Conservation (phyloP, 371 early-diverging fungal species). For the Zychaea mexicana region DNA sequence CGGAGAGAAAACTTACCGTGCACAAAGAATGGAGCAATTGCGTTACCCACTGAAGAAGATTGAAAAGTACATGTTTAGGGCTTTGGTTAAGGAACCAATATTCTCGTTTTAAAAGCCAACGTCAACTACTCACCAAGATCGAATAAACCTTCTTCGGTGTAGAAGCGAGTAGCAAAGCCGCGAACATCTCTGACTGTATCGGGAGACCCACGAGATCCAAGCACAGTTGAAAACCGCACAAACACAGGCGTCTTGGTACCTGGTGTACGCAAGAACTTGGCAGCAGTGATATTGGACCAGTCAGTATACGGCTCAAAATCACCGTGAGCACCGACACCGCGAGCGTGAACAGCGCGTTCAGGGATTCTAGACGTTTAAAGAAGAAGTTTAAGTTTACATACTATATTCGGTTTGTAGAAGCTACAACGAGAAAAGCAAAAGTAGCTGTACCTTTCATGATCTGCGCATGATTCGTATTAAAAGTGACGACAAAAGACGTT, state of each 20-base stretch:
- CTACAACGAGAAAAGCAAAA: not conserved
- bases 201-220: constrained; percentile 53
- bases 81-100: no score
- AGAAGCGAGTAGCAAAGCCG: constrained; percentile 63
- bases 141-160: constrained; percentile 63
- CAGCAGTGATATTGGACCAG: constrained; percentile 47
- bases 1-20: constrained; percentile 17
- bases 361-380: constrained; percentile 48
- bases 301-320: constrained; percentile 52
- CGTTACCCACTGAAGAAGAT: constrained; percentile 41
- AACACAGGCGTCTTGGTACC: constrained; percentile 57
- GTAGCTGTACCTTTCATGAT: not conserved
- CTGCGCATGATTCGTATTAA: not conserved
- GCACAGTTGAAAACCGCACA: constrained; percentile 59
- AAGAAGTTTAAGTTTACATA: not conserved
- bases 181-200: constrained; percentile 62
- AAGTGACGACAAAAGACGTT: not conserved
- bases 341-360: constrained; percentile 58
- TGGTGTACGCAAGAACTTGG: constrained; percentile 37
- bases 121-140: constrained; percentile 26
- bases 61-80: no score
- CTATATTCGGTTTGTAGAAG: not conserved
- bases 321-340: constrained; percentile 59
- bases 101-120: not conserved
- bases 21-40: constrained; percentile 51